Evolutionary conservation across 2,329 filamentous ascomycete genomes (phyloP), one percentile per base, ranked within the genome.

Genomic region (Epichloe brachyelytri): DNA sequence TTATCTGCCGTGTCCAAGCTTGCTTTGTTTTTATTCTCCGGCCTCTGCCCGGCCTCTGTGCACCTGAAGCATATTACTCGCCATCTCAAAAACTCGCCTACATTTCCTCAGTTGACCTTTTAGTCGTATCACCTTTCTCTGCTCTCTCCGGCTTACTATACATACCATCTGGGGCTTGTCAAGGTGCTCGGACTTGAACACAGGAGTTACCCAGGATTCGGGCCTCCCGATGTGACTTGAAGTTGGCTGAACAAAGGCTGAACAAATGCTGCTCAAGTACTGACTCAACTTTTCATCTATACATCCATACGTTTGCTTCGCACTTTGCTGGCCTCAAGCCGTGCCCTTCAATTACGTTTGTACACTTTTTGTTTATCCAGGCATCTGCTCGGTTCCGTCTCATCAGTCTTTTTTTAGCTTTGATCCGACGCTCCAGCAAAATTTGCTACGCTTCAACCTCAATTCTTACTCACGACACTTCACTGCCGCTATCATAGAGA

Each of bases 201-300:
- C 17, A 26, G 26, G 14, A 40, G 3, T 40, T 38, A 12, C 15
- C 43, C 45, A 30, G 36, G 20, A 39, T n/a, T 17, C 4, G 20
- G 34, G 19, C 36, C 12, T 46, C 17, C 17, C 43, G 46, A 48
- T 39, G 48, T 51, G 50, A 40, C 50, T 51, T 48, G 44, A 34
- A 48, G 15, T 39, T 33, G 19, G 8, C 11, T 33, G 39, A 43
- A 40, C 36, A 37, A 39, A 33, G 19, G 8, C 11, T 33, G 39
- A 43, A 40, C 43, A 37, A 39, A 33, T 43, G 39, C n/a, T 51
- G 4, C 22, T 51, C 43, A 10, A 43, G 37, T 30, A 12, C 34
- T 39, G 41, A 20, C n/a, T 33, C 6, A 45, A 34, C 5, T 38
- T 4, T n/a, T 37, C 20, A 22, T 34, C 15, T n/a, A 38, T 30